Base-by-base conservation (phyloP, 345 rosid genomes). In the Dipteronia dyeriana region DNA sequence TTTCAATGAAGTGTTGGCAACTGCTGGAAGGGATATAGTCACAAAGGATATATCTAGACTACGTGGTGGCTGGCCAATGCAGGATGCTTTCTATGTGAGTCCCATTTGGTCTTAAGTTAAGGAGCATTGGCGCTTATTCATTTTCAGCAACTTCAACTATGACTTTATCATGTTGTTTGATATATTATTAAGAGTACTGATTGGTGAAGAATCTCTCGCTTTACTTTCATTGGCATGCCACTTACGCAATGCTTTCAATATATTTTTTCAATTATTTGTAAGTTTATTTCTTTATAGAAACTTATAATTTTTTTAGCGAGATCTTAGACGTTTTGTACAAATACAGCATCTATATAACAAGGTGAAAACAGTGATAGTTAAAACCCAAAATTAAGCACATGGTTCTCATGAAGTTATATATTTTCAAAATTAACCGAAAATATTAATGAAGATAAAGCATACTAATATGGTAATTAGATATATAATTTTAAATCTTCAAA, bases 21-120 rank as follows among this genome's bases (percentile, higher is more conserved):
- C 91, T 82, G 94, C 99, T 77, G 98, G 89, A 80, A 91, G 81
- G 90, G 99, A 95, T 79, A 87, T 93, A 79, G 85, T 87, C 83
- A 95, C 99, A 17, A 95, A 95, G 89, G 98, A 95, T 84, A 91
- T 95, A 87, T 88, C 97, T 80, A 90, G 99, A 84, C 73, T 95
- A 80, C 97, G 98, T 82, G 98, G 98, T 80, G 99, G 99, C 80
- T 95, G 99, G 99, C 91, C 98, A 77, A 88, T 95, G 99, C 99
- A 92, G 81, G 97, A 95, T 83, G 96, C 90, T 76, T 95, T 95
- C 81, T 85, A 87, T 79, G 99, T 93, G 85, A 90, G 99, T 81
- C 25, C 64, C 74, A 51, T 71, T 79, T 68, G 34, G 64, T 76
- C 51, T 72, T 70, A 29, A 34, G 22, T 17, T 76, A 19, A 49